These are phyloP conservation scores for Suillus occidentalis DNA, from an alignment of 768 basidiomycete genomes.

Conservation along the genomic window DNA sequence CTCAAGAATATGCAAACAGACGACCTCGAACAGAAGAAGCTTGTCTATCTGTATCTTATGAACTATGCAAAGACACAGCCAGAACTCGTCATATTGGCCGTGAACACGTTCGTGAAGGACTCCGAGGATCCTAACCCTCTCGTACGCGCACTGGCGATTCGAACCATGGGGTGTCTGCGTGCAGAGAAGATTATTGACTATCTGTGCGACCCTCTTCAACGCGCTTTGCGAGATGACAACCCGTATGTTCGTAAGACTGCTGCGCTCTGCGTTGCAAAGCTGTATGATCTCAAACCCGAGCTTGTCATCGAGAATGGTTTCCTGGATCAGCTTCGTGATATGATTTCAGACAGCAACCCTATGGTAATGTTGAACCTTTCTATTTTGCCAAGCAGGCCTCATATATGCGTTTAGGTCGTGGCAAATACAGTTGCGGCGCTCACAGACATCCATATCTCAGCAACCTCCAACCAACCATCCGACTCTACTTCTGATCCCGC, in stretches of 20 bases:
- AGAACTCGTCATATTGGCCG: conserved; percentile 97
- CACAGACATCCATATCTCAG: conserved; percentile 84
- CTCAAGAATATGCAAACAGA: conserved; percentile 99
- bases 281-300: conserved; percentile 96
- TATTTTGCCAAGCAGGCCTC: background rate
- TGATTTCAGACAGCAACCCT: conserved; percentile 95
- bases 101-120: conserved; percentile 98
- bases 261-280: conserved; percentile 93
- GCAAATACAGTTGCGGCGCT: conserved; percentile 94
- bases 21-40: conserved; percentile 99
- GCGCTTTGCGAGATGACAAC: conserved; percentile 91
- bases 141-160: conserved; percentile 92
- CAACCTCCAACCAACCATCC: conserved; percentile 50
- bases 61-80: conserved; percentile 99
- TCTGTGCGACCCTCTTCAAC: conserved; percentile 91
- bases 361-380: conserved; percentile 61
- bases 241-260: conserved; percentile 99
- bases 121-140: conserved; percentile 96
- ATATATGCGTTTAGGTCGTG: conserved; percentile 68
- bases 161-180: conserved; percentile 96
- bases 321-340: conserved; percentile 81
- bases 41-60: conserved; percentile 99
- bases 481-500: conserved; percentile 59
- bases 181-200: conserved; percentile 99
- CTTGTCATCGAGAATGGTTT: conserved; percentile 95